phyloP scores from a whole-genome alignment of 306 rosid genomes.

The Quercus ilex region DNA sequence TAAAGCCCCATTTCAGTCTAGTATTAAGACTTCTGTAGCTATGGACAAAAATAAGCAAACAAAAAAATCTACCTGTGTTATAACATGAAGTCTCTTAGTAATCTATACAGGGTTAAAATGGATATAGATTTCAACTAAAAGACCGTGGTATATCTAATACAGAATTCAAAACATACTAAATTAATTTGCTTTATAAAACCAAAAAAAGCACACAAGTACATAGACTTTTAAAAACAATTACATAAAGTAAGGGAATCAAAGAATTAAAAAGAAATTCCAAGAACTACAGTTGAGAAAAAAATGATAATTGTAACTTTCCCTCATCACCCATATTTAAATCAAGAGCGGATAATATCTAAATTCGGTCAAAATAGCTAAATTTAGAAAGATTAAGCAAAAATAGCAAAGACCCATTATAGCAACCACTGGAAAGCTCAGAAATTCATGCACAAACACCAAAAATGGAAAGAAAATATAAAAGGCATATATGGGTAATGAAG shows the following conservation, averaged over 20 bases:
- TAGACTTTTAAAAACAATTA: constrained; percentile 3
- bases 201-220: constrained; percentile 4
- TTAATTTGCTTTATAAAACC: constrained; percentile 7
- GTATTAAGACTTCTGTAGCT: constrained; percentile 16
- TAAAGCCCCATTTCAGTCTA: constrained; percentile 1
- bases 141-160: constrained; percentile 8
- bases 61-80: constrained; percentile 6
- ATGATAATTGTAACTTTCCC: constrained; percentile 4
- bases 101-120: not conserved
- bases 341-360: constrained; percentile 24
- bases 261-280: constrained; percentile 9
- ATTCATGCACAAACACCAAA: constrained; percentile 1
- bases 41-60: constrained; percentile 26
- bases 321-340: constrained; percentile 31
- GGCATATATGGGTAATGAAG: not conserved
- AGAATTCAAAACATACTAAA: constrained; percentile 18
- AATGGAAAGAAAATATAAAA: not conserved
- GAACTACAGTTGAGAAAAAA: not conserved
- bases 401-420: constrained; percentile 5
- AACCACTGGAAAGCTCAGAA: constrained; percentile 3
- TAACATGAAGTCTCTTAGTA: not conserved
- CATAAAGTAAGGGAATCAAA: constrained; percentile 7
- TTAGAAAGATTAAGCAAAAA: constrained; percentile 1
- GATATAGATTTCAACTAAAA: constrained; percentile 20
- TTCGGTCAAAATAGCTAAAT: constrained; percentile 33